Base-by-base conservation (phyloP, 495 filamentous ascomycete genomes). In the Cudoniella acicularis region DNA sequence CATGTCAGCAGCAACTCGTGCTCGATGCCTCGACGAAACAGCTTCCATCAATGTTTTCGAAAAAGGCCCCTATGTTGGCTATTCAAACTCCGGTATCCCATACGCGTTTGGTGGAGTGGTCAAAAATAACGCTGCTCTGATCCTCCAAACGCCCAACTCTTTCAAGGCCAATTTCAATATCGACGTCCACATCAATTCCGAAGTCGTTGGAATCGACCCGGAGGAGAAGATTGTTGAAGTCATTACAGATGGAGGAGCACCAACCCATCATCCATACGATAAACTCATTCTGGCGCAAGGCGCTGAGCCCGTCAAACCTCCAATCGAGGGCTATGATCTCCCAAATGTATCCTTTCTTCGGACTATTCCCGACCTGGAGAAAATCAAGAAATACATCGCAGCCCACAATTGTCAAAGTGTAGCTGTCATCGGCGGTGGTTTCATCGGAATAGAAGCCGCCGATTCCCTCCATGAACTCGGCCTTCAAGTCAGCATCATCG, bases 31-130 rank as follows among this genome's bases (percentile, higher is more conserved):
- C 27, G 27, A 60, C 46, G 70, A 72, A 52, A 27, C 54, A 16
- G 61, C 67, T 10, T 46, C 20, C 21, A 72, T 72, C 56, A 71
- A 67, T 42, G 70, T 72, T 52, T 67, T 72, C 47, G 69, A 72
- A 56, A 65, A 60, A 43, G 70, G 70, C 0, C 67, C 67, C 18
- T 72, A 63, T 57, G 57, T 67, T 42, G 54, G 61, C 54, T 72
- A 65, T 61, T 69, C 70, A 49, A 72, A 72, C 55, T 72, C 69
- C 56, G 70, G 70, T 1, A 67, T 72, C 30, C 70, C 70, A 17
- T 71, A 72, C 51, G 70, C 69, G 3, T 64, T 72, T 16, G 59
- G 62, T 30, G 60, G 58, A 46, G 59, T 70, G 43, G 71, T 72
- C 47, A 21, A 56, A 27, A 23, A 59, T 17, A 63, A 67, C 8